Base-by-base conservation (phyloP, 495 filamentous ascomycete species). In the Cercophora newfieldiana region DNA sequence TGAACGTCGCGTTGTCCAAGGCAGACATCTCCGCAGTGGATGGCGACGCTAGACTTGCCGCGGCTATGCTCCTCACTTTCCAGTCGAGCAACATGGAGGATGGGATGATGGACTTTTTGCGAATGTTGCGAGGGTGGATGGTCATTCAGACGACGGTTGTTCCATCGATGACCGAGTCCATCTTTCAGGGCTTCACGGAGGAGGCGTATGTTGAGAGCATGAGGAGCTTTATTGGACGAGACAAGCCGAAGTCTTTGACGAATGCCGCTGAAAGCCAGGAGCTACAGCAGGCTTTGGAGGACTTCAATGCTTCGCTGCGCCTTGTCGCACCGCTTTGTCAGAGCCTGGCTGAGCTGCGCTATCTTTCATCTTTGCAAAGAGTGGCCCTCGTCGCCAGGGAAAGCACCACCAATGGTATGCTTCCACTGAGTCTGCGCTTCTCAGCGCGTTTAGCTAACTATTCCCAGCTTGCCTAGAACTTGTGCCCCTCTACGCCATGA, bases 61-160 rank as follows among this genome's bases (percentile, higher is more conserved):
- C 83, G 0, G 77, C 76, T 31, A 78, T 82, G 30, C 68, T 78
- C 2, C 74, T 85, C 0, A 71, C 77, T 0, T 83, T 83, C 68
- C 83, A 85, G 68, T 79, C 83, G 0, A 73, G 71, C 29, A 72
- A 81, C 63, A 78, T 84, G 68, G 59, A 69, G 29, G 82, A 84
- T 63, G 81, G 82, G 2, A 69, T 84, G 5, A 66, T 74, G 47
- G 82, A 86, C 54, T 86, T 84, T 56, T 68, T 82, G 30, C 71
- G 81, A 18, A 83, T 84, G 74, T 73, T 84, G 44, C 71, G 82
- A 21, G 82, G 82, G 48, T 80, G 78, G 30, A 69, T 79, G 8
- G 71, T 85, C 2, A 78, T 68, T 8, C 72, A 77, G 54, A 80
- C 81, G 31, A 69, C 67, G 24, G 48, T 73, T 14, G 67, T 66